Evolutionary conservation across 1,139 yeast species (phyloP).

Genomic region (Candida anutae): DNA sequence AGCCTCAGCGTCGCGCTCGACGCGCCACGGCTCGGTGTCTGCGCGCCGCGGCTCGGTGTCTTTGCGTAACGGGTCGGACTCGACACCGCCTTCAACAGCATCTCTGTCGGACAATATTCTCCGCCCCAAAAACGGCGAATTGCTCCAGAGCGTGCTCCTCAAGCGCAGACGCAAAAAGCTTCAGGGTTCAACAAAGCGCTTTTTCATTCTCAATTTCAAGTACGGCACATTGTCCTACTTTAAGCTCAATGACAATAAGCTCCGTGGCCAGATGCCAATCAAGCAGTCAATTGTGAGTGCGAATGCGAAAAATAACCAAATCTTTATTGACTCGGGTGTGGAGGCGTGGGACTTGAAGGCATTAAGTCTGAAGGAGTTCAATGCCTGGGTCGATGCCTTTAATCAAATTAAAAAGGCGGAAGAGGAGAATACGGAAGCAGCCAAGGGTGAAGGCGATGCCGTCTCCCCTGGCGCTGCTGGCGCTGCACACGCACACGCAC

Average conservation of each 20-base stretch:
- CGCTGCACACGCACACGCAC: conserved; percentile 7
- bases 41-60: background rate
- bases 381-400: conserved; percentile 77
- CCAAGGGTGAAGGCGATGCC: conserved; percentile 3
- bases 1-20: background rate
- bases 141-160: conserved; percentile 65
- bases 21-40: conserved; percentile 1
- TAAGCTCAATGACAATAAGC: conserved; percentile 55
- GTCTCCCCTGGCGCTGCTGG: conserved; percentile 5
- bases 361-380: conserved; percentile 54
- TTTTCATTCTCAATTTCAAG: conserved; percentile 72
- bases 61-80: background rate
- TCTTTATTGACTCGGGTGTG: conserved; percentile 89
- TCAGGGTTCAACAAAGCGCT: conserved; percentile 83
- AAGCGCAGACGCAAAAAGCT: conserved; percentile 68
- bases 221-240: conserved; percentile 82
- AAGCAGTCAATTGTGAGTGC: conserved; percentile 77
- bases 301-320: conserved; percentile 55
- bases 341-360: conserved; percentile 91
- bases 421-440: conserved; percentile 2
- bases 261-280: conserved; percentile 91
- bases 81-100: conserved; percentile 1
- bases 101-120: no score
- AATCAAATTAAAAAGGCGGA: conserved; percentile 34
- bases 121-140: conserved; percentile 48